Conservation (phyloP, 345 rosid genomes). For the Gossypium turneri region DNA sequence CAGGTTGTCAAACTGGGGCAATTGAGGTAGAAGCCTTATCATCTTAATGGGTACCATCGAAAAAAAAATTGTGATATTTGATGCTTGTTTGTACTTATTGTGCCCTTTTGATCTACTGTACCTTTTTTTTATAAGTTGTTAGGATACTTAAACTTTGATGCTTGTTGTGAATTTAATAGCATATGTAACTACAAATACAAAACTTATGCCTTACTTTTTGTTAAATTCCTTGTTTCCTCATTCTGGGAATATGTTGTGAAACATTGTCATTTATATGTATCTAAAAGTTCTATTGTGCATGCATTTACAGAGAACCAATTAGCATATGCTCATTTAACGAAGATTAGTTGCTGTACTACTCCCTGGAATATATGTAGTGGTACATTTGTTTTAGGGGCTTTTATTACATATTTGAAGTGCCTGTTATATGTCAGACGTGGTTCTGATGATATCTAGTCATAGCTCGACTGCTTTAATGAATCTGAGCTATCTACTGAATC, state of each 20-base stretch:
- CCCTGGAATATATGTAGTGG: background rate
- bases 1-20: slow-evolving; percentile 1
- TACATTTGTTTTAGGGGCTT: background rate
- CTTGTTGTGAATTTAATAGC: slow-evolving; percentile 22
- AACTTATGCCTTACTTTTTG: slow-evolving; percentile 11
- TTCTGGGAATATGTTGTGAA: background rate
- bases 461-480: background rate
- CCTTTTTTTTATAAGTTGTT: background rate
- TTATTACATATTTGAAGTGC: background rate
- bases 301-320: background rate
- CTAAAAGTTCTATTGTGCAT: background rate
- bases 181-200: slow-evolving; percentile 29
- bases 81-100: slow-evolving; percentile 5
- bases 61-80: background rate
- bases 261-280: background rate
- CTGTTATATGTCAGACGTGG: background rate
- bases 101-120: background rate
- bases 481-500: background rate
- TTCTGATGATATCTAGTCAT: background rate
- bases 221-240: background rate
- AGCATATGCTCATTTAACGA: background rate
- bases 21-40: slow-evolving; percentile 29
- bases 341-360: background rate
- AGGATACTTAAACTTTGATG: slow-evolving; percentile 18
- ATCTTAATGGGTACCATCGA: background rate